Evolutionary conservation across 257 asterid genomes (phyloP), one percentile per base, ranked within the genome.

Genomic region (Catharanthus roseus): DNA sequence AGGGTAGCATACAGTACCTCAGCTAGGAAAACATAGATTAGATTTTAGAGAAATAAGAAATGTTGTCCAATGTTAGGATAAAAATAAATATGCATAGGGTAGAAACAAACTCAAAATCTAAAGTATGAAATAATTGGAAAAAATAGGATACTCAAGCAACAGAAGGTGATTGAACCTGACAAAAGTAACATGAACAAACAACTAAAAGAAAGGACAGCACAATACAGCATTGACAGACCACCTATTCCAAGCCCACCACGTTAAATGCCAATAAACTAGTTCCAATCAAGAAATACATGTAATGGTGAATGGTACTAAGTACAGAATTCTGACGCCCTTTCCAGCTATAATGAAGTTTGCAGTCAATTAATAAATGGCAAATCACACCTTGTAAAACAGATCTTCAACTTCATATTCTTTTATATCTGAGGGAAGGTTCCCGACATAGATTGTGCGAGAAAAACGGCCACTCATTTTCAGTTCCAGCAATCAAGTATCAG

Each of bases 391-490:
- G 83, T 90, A 84, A 82, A 95, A 95, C 62, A 91, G 72, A 82
- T 95, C 99, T 81, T 95, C 99, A 75, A 95, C 78, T 83, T 95
- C 99, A 9, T 80, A 71, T 75, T 95, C 98, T 77, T 90, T 88
- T 61, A 95, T 89, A 80, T 95, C 98, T 74, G 92, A 91, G 26
- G 98, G 99, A 68, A 91, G 97, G 88, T 95, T 95, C 41, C 99
- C 99, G 72, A 95, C 99, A 69, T 91, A 91, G 77, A 95, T 92
- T 38, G 90, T 87, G 75, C 99, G 96, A 68, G 98, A 92, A 81
- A 88, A 89, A 62, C 98, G 98, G 71, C 97, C 90, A 84, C 99
- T 95, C 99, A 95, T 95, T 34, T n/a, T n/a, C n/a, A n/a, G n/a
- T n/a, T n/a, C n/a, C n/a, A n/a, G n/a, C n/a, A n/a, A n/a, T n/a